phyloP scores from a whole-genome alignment of 2,329 filamentous ascomycete species.

The Paecilomyces formosus region DNA sequence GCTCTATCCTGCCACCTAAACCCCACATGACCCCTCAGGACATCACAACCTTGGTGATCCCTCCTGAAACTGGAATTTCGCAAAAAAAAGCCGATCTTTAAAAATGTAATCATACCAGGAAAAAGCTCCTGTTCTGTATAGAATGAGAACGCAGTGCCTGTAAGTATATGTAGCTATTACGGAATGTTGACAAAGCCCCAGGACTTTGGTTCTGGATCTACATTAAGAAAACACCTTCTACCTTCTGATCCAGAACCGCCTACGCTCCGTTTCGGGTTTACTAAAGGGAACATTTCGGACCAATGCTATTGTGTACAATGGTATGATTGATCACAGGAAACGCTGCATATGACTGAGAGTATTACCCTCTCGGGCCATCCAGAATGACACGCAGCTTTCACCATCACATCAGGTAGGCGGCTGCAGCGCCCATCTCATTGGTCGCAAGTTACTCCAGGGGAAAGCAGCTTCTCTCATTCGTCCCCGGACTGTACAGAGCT shows the following conservation, averaged over 20 bases:
- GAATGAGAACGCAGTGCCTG: not conserved
- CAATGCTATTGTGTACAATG: not conserved
- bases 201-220: not conserved
- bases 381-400: not conserved
- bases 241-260: not conserved
- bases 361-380: not conserved
- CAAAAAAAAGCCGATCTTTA: not conserved
- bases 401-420: not conserved
- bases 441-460: not conserved
- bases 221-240: not conserved
- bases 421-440: not conserved
- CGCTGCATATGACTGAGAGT: not conserved
- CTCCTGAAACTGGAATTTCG: not conserved
- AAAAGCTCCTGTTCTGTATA: not conserved
- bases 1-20: not conserved
- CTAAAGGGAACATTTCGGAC: not conserved
- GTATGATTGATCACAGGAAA: not conserved
- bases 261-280: not conserved
- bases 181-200: not conserved
- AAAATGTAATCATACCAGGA: not conserved
- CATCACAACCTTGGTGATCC: not conserved
- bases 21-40: not conserved
- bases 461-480: not conserved
- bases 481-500: not conserved
- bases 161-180: not conserved